Base-by-base conservation (phyloP, 768 basidiomycete species). In the Candolleomyces efflorescens region DNA sequence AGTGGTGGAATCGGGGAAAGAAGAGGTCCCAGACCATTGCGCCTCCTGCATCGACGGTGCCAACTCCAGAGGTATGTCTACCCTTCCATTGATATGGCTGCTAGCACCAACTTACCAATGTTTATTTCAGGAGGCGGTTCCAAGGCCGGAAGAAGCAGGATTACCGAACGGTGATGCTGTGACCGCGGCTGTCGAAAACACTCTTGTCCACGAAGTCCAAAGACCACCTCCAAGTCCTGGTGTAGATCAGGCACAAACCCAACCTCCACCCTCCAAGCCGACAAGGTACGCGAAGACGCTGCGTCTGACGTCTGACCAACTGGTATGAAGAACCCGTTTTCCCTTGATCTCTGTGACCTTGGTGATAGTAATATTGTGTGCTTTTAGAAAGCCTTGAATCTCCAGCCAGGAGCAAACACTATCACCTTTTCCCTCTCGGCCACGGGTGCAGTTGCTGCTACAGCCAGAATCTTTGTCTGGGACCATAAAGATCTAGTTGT, bases 391-490 rank as follows among this genome's bases (percentile, higher is more conserved):
- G 77, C 81, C 10, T 78, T 98, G 23, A 80, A 90, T 49, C 75
- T 98, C 61, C 90, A 90, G 67, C 78, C 89, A 24, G 96, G 97
- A 3, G 79, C 93, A 1, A 99, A 99, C 65, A 81, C 88, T 2
- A 89, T 98, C 60, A 94, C 94, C 0, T 99, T 98, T 69, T 95
- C 94, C 0, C 82, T 98, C 41, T 91, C 92, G 12, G 82, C 89
- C 3, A 86, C 90, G 1, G 91, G 92, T 4, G 81, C 79, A 1
- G 82, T 90, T 1, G 92, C 89, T 3, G 96, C 94, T 59, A 87
- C 94, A 2, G 92, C 97, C 18, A 82, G 94, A 4, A 91, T 99
- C 60, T 99, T 99, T 63, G 79, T 98, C 22, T 98, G 94, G 95
- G 92, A 98, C 57, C 83, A 86, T n/a, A 86, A 86, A 2, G 94